A percentile compares a stretch with the other conserved stretches of the same genome.
phyloP scores from a whole-genome alignment of 1,284 basidiomycete genomes.

The Cutaneotrichosporon dermatis region DNA sequence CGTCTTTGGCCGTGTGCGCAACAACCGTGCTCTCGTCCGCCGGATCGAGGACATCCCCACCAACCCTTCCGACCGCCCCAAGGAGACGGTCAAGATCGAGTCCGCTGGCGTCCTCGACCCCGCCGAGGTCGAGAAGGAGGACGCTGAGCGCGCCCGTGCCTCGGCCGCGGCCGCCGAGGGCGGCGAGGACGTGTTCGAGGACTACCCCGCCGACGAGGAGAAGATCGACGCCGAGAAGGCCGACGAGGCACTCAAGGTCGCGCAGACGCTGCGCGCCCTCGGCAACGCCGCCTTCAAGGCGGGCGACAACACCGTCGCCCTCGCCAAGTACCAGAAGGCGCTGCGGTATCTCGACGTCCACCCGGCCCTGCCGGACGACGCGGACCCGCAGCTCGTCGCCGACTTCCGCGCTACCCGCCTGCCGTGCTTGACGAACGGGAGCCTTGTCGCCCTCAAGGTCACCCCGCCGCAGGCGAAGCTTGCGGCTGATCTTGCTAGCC shows the following conservation, averaged over 20 bases:
- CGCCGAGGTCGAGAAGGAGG: constrained; percentile 41
- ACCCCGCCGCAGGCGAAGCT: constrained; percentile 57
- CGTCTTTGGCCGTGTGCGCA: constrained; percentile 70
- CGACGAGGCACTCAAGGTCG: constrained; percentile 49
- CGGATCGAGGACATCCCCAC: constrained; percentile 61
- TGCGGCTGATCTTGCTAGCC: constrained; percentile 34
- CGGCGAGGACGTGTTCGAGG: constrained; percentile 44
- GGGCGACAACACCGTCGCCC: constrained; percentile 64
- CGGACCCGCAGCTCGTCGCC: constrained; percentile 57
- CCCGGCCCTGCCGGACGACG: constrained; percentile 64
- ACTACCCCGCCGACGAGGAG: constrained; percentile 49
- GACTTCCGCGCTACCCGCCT: constrained; percentile 56
- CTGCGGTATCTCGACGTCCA: constrained; percentile 85
- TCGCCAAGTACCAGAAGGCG: constrained; percentile 83
- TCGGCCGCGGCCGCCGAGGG: constrained; percentile 23
- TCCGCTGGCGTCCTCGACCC: constrained; percentile 52
- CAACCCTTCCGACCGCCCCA: constrained; percentile 53
- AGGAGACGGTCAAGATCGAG: constrained; percentile 55
- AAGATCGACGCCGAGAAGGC: constrained; percentile 47
- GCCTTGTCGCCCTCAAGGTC: constrained; percentile 68
- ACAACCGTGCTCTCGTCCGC: constrained; percentile 64
- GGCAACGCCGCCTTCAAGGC: constrained; percentile 65
- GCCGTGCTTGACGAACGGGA: constrained; percentile 77
- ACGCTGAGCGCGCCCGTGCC: constrained; percentile 28
- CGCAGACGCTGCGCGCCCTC: constrained; percentile 51